phyloP scores from a whole-genome alignment of 306 rosid species.

The Luffa aegyptiaca region DNA sequence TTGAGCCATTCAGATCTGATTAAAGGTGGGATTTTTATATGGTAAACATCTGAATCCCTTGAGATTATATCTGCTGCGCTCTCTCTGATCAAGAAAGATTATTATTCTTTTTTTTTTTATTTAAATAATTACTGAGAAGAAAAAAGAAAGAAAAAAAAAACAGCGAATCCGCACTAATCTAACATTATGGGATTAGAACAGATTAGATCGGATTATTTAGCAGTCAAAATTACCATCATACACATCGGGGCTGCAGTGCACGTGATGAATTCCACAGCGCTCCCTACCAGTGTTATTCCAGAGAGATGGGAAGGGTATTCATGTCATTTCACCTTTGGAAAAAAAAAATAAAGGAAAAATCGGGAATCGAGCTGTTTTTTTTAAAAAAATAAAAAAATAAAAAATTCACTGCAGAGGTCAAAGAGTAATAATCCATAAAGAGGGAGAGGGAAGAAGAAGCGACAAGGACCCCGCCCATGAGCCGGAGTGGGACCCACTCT shows the following conservation, averaged over 20 bases:
- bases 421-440: conserved; percentile 1
- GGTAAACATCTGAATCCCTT: neutral
- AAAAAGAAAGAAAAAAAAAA: neutral
- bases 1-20: neutral
- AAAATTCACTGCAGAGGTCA: neutral
- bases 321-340: neutral
- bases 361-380: neutral
- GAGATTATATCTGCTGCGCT: neutral
- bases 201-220: neutral
- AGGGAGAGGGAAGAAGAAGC: neutral
- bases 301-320: neutral
- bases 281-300: neutral
- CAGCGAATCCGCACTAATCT: neutral
- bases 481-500: neutral
- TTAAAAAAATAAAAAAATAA: no score
- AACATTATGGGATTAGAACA: neutral
- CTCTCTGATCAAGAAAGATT: conserved; percentile 3
- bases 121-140: no score
- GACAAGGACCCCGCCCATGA: neutral
- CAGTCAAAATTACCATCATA: neutral
- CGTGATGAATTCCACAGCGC: neutral
- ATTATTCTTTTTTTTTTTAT: neutral
- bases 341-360: neutral
- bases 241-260: neutral
- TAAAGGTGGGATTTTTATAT: neutral